phyloP scores from a whole-genome alignment of 176 grass and related monocot genomes.

The Elymus sibiricus region DNA sequence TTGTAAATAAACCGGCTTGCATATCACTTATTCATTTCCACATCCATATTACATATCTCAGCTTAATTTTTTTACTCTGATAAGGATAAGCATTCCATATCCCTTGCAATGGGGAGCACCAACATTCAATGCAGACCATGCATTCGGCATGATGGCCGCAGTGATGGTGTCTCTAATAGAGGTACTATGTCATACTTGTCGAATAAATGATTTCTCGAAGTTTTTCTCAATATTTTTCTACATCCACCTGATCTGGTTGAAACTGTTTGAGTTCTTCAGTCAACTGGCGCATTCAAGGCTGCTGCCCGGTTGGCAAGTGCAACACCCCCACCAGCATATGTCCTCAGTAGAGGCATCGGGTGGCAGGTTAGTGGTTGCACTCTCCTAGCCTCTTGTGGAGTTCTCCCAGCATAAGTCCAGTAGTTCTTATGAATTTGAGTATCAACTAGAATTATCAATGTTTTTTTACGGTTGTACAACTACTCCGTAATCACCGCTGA shows the following conservation, averaged over 20 bases:
- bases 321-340: constrained; percentile 90
- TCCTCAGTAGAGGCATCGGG: constrained; percentile 92
- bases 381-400: neutral
- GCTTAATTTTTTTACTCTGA: neutral
- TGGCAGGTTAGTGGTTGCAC: constrained; percentile 55
- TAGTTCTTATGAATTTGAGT: neutral
- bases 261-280: constrained; percentile 47
- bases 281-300: constrained; percentile 89
- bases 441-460: neutral
- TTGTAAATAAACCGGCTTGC: neutral
- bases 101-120: constrained; percentile 95
- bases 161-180: constrained; percentile 88
- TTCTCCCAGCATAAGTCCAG: neutral
- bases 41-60: neutral
- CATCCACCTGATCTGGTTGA: neutral
- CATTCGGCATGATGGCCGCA: constrained; percentile 97
- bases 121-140: constrained; percentile 87
- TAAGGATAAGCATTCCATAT: constrained; percentile 94
- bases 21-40: constrained; percentile 14
- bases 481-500: neutral
- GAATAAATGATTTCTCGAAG: neutral
- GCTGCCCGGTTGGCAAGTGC: constrained; percentile 92
- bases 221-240: neutral
- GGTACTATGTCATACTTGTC: constrained; percentile 32
- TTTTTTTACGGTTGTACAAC: neutral